phyloP scores from a whole-genome alignment of 2,329 filamentous ascomycete genomes.

The Alternaria sp. region DNA sequence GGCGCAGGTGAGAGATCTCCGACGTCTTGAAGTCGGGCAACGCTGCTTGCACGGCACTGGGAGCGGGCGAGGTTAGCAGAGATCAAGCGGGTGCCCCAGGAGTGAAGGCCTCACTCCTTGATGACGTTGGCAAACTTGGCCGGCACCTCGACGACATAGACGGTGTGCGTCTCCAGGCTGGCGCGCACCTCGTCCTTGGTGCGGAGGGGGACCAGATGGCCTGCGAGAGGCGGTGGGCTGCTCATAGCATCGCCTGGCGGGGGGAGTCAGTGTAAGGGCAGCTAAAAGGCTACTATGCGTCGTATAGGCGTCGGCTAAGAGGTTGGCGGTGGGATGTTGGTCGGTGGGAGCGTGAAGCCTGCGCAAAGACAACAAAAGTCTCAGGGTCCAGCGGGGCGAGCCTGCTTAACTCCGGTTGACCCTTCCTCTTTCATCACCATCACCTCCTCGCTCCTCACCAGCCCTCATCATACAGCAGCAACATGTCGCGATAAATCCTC shows the following conservation, averaged over 20 bases:
- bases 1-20: constrained; percentile 68
- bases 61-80: constrained; percentile 21
- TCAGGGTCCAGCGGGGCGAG: constrained; percentile 16
- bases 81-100: constrained; percentile 12
- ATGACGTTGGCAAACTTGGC: constrained; percentile 74
- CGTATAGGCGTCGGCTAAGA: not conserved
- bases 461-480: not conserved
- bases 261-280: constrained; percentile 1
- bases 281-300: constrained; percentile 3
- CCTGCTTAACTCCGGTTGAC: constrained; percentile 13
- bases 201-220: constrained; percentile 50
- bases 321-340: not conserved
- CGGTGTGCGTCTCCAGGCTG: constrained; percentile 62
- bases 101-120: constrained; percentile 66
- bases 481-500: not conserved
- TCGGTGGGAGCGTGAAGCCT: not conserved
- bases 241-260: constrained; percentile 34
- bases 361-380: constrained; percentile 13
- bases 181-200: constrained; percentile 60
- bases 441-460: constrained; percentile 4
- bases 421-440: constrained; percentile 1
- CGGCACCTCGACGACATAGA: constrained; percentile 75
- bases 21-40: constrained; percentile 52
- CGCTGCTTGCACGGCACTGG: constrained; percentile 55
- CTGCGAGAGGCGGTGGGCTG: constrained; percentile 22